Evolutionary conservation across 2,329 filamentous ascomycete species (phyloP).

Genomic region (Colletotrichum sp.): DNA sequence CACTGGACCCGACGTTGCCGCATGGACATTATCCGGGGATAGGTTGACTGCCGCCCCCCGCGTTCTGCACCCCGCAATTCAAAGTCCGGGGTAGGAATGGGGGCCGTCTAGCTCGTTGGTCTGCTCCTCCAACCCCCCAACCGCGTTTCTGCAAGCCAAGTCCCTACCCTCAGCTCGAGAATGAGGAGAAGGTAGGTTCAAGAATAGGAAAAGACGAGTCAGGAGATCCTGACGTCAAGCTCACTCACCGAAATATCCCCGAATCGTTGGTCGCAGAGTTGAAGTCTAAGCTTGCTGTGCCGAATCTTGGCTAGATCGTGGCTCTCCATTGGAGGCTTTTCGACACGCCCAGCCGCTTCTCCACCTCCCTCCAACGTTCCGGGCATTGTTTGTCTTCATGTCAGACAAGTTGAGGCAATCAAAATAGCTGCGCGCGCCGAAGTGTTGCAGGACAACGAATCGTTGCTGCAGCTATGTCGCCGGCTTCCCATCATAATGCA

Average conservation of each 20-base stretch:
- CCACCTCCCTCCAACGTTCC: conserved; percentile 6
- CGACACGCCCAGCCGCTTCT: not conserved
- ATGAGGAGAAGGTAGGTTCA: conserved; percentile 10
- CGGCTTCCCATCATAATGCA: not conserved
- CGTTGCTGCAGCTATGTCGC: not conserved
- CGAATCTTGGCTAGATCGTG: conserved; percentile 12
- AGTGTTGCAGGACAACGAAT: conserved; percentile 9
- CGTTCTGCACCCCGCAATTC: conserved; percentile 20
- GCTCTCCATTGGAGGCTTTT: conserved; percentile 8
- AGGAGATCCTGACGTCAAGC: conserved; percentile 9
- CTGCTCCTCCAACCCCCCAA: not conserved
- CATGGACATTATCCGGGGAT: not conserved
- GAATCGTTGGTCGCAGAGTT: conserved; percentile 8
- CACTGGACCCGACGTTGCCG: conserved; percentile 1
- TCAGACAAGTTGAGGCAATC: conserved; percentile 1
- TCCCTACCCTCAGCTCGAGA: not conserved
- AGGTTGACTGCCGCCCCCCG: conserved; percentile 3
- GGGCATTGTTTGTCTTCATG: conserved; percentile 4
- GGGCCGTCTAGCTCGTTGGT: not conserved
- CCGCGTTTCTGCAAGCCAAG: conserved; percentile 3
- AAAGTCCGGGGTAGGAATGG: conserved; percentile 16
- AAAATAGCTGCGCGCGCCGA: conserved; percentile 6
- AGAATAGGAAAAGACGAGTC: not conserved
- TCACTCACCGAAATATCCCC: conserved; percentile 17
- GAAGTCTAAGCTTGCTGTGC: conserved; percentile 20